A percentile compares a stretch with the other conserved stretches of the same genome.
These are phyloP conservation scores for Trichocladium uniseriatum DNA, from an alignment of 495 filamentous ascomycete genomes.

Conservation along the genomic window DNA sequence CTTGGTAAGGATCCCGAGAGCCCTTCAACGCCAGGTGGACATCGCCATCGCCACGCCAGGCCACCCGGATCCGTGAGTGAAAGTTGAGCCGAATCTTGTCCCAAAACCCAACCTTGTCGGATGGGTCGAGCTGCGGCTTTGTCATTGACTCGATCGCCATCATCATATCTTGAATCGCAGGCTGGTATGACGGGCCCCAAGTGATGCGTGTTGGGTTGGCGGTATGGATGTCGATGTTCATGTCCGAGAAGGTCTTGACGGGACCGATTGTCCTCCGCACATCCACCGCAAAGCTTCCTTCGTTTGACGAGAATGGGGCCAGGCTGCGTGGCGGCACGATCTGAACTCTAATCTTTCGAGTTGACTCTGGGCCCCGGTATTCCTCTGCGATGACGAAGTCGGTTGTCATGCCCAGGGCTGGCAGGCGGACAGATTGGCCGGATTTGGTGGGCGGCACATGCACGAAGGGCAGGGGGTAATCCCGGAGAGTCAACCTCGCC, in stretches of 20 bases:
- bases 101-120: constrained; percentile 94
- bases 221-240: constrained; percentile 84
- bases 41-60: constrained; percentile 92
- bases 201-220: constrained; percentile 84
- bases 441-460: constrained; percentile 79
- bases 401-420: constrained; percentile 73
- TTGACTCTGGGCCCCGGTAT: constrained; percentile 66
- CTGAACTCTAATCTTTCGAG: constrained; percentile 69
- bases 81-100: constrained; percentile 95
- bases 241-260: constrained; percentile 94
- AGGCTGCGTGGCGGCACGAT: constrained; percentile 60
- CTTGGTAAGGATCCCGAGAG: constrained; percentile 84
- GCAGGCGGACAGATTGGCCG: constrained; percentile 69
- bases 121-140: constrained; percentile 87
- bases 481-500: constrained; percentile 69
- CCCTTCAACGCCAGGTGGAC: constrained; percentile 91
- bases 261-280: constrained; percentile 88
- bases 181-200: constrained; percentile 96
- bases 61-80: constrained; percentile 80
- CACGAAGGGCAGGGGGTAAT: constrained; percentile 87
- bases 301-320: constrained; percentile 32
- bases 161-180: constrained; percentile 99
- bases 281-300: constrained; percentile 64
- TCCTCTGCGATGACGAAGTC: constrained; percentile 98
- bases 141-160: constrained; percentile 97